A percentile compares a stretch with the other conserved stretches of the same genome.
phyloP scores from a whole-genome alignment of 768 basidiomycete genomes.

The Naganishia friedmannii region DNA sequence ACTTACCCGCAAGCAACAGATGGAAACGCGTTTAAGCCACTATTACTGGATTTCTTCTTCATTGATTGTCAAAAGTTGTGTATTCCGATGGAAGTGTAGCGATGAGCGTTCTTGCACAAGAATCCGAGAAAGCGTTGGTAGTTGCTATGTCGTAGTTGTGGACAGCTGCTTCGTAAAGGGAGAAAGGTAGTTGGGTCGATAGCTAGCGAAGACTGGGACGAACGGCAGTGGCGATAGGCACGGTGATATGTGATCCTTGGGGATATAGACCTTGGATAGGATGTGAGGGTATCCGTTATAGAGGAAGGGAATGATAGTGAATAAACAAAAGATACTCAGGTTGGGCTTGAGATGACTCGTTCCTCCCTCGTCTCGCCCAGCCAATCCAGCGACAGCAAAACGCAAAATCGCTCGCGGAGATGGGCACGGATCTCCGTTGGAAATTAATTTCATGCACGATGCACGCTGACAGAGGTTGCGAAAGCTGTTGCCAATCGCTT shows the following conservation, averaged over 20 bases:
- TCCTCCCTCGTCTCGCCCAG: neutral
- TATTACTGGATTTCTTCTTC: conserved; percentile 34
- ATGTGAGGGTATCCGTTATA: neutral
- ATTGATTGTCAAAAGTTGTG: conserved; percentile 24
- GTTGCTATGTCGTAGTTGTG: neutral
- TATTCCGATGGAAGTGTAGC: conserved; percentile 13
- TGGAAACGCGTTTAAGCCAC: conserved; percentile 29
- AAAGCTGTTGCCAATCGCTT: neutral
- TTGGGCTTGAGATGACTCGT: neutral
- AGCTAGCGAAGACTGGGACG: neutral
- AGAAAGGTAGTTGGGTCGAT: neutral
- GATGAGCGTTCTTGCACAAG: neutral
- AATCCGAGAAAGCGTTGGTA: neutral
- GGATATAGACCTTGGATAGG: neutral
- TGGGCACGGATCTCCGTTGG: neutral
- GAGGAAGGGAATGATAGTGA: neutral
- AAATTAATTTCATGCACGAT: neutral
- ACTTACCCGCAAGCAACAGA: conserved; percentile 29
- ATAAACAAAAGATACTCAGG: neutral
- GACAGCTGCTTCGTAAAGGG: neutral
- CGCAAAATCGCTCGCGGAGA: conserved; percentile 1
- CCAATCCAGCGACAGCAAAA: neutral
- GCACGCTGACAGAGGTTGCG: neutral
- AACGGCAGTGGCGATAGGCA: neutral
- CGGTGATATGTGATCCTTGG: neutral